These are phyloP conservation scores for Fusarium coffeatum DNA, from an alignment of 2,329 filamentous ascomycete species.

Conservation along the genomic window DNA sequence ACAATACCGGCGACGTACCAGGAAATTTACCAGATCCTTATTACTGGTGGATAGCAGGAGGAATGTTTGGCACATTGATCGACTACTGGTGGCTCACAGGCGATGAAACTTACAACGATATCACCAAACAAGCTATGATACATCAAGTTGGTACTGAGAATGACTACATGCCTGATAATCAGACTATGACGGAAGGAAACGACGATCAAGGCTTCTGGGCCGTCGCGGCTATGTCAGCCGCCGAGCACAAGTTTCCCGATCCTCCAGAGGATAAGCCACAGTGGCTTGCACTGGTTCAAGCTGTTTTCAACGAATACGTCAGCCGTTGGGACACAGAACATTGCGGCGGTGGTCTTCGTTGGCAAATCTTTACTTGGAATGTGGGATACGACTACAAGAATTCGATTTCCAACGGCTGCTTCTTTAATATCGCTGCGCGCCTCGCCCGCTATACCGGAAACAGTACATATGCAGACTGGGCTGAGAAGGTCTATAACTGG, in stretches of 20 bases:
- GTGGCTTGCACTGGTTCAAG: constrained; percentile 80
- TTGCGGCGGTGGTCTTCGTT: constrained; percentile 81
- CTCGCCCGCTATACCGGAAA: constrained; percentile 84
- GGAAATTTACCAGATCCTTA: constrained; percentile 70
- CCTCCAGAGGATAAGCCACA: constrained; percentile 71
- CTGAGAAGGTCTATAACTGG: constrained; percentile 77
- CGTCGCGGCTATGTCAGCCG: constrained; percentile 80
- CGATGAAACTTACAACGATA: constrained; percentile 71
- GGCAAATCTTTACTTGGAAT: constrained; percentile 87
- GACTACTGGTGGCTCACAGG: constrained; percentile 80
- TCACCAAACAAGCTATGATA: constrained; percentile 68
- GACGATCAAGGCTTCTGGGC: constrained; percentile 88
- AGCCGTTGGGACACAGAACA: constrained; percentile 72
- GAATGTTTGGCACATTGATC: constrained; percentile 76
- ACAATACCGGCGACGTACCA: constrained; percentile 68
- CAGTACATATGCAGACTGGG: constrained; percentile 81
- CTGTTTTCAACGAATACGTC: constrained; percentile 83
- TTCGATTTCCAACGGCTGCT: constrained; percentile 76
- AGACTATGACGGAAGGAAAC: constrained; percentile 71
- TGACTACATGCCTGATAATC: constrained; percentile 76
- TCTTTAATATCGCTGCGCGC: constrained; percentile 77
- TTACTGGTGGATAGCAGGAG: constrained; percentile 83
- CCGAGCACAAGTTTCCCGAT: constrained; percentile 80
- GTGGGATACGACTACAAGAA: constrained; percentile 77
- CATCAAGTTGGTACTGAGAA: constrained; percentile 69